Base-by-base conservation (phyloP, 2,329 filamentous ascomycete genomes). In the Curvularia verruculosa region DNA sequence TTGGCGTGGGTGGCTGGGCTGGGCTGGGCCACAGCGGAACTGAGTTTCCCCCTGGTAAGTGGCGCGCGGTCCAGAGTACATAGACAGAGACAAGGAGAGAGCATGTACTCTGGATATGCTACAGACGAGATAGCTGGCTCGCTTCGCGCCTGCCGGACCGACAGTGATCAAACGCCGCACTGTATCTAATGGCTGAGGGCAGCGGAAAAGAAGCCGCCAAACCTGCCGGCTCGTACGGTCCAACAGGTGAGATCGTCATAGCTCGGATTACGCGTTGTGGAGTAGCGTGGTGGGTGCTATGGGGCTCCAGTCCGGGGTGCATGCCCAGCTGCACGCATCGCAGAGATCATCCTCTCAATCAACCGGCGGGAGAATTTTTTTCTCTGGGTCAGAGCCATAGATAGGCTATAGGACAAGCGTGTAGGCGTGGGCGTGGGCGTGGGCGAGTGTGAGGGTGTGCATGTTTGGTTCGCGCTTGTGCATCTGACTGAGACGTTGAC, bases 271-370 rank as follows among this genome's bases (percentile, higher is more conserved):
- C 62, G 64, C 61, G 47, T 52, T 59, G 57, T 57, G 57, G 57
- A 59, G 67, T 65, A 62, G 63, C 46, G 46, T 47, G 34, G 46
- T 41, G 49, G 37, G 36, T 41, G 48, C 53, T 47, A 49, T 60
- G 61, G 58, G 56, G 56, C 58, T 68, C 58, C 58, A 65, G 58
- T 69, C 67, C 56, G 67, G 67, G 65, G 67, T 69, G 64, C 67
- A 67, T 65, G 58, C 48, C 48, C 54, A 54, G 53, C 28, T 28
- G 55, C 43, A 54, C 13, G 19, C 39, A 24, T 31, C 39, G 43
- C 43, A 49, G 34, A 54, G 39, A 49, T 54, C 45, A 54, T 43
- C 56, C 52, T 18, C 18, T 43, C 44, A 54, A 46, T 49, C 47
- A 37, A 46, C 52, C 46, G 52, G 45, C 49, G 46, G 56, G 47